Evolutionary conservation across 495 filamentous ascomycete species (phyloP), one percentile per base, ranked within the genome.

Genomic region (Penicillium pancosmium): DNA sequence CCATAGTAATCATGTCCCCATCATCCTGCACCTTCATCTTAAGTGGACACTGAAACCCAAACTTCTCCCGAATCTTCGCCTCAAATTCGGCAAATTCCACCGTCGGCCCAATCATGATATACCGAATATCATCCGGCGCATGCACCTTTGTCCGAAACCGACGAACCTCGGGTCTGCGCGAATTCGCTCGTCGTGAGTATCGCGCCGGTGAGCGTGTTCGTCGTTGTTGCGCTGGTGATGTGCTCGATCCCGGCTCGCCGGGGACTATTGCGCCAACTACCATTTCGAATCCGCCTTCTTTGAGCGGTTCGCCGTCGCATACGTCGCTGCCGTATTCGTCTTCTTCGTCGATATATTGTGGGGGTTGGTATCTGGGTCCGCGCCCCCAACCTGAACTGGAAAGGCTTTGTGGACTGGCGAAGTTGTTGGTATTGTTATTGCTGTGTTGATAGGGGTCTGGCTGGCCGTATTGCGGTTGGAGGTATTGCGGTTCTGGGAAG

Each of bases 1-100:
- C 91, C 86, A 98, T 87, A 12, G 92, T 97, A 71, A 98, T 93
- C 88, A 96, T 91, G 68, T 97, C 94, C 7, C 88, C 88, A 61
- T 91, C 85, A 70, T 96, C 92, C 69, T 85, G 87, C 66, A 96
- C 86, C 80, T 90, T 92, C 72, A 96, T 87, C 80, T 90, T 92
- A 68, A 93, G 83, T 48, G 82, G 79, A 38, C 80, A 78, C 52
- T 79, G 74, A 52, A 96, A 75, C 25, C 83, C 85, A 61, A 97
- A 96, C 76, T 98, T 98, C 52, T 90, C 86, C 50, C 88, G 81
- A 56, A 98, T 88, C 52, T 83, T 84, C 43, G 82, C 82, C 47
- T 90, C 85, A 36, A 98, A 87, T 40, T 92, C 91, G 2, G 78
- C 72, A 70, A 89, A 97, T 57, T 83, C 82, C n/a, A 93, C 78